phyloP scores from a whole-genome alignment of 2,329 filamentous ascomycete species.

The Nothophaeocryptopus gaeumannii region DNA sequence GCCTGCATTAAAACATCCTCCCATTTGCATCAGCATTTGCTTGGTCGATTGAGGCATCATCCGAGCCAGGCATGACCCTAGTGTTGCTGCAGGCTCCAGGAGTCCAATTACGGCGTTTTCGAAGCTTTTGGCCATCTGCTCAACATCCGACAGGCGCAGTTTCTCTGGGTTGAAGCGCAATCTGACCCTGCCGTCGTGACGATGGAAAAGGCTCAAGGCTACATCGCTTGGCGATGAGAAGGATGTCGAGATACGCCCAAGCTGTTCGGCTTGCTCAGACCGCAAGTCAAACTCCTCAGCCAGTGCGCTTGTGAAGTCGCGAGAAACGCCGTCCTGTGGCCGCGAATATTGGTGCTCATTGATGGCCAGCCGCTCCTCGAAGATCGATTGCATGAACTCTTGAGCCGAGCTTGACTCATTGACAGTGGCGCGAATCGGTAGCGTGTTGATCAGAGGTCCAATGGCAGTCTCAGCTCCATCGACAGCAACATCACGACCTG shows the following conservation, averaged over 20 bases:
- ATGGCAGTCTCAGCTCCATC: neutral
- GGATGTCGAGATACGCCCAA: neutral
- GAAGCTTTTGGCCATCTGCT: no score
- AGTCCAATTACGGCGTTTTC: no score
- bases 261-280: neutral
- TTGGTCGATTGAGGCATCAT: no score
- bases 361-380: neutral
- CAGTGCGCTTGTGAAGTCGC: neutral
- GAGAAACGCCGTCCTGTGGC: neutral
- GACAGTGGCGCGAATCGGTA: neutral
- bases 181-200: no score
- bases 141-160: no score
- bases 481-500: conserved; percentile 1
- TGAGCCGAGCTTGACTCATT: neutral
- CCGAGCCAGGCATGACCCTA: no score
- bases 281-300: neutral
- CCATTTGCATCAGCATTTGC: no score
- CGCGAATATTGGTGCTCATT: conserved; percentile 1
- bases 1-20: no score
- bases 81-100: no score
- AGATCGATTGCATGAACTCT: neutral
- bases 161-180: neutral
- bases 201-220: neutral
- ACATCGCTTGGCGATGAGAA: neutral
- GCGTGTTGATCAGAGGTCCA: conserved; percentile 3